Conservation (phyloP, 345 rosid species). For the Theobroma cacao region DNA sequence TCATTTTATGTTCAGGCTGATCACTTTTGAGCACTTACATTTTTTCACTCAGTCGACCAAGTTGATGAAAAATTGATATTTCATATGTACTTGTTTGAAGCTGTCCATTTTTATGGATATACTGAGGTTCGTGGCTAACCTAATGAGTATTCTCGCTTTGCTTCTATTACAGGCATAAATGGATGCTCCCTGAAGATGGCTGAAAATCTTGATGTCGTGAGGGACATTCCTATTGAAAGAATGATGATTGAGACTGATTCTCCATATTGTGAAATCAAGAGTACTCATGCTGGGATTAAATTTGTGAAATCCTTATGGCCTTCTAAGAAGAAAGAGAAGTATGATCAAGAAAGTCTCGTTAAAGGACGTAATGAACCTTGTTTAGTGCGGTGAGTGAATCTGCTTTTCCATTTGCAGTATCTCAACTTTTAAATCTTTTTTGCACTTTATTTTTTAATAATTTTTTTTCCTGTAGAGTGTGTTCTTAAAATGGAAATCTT, state of each 20-base stretch:
- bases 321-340: constrained; percentile 91
- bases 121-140: not conserved
- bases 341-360: constrained; percentile 66
- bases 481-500: not conserved
- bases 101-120: constrained; percentile 2
- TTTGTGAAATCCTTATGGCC: constrained; percentile 73
- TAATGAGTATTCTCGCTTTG: not conserved
- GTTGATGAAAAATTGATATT: not conserved
- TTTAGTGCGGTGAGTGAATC: constrained; percentile 65
- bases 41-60: not conserved
- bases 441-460: not conserved
- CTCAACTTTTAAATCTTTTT: not conserved
- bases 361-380: constrained; percentile 98
- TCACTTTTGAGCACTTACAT: not conserved
- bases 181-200: constrained; percentile 86
- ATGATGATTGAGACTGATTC: constrained; percentile 99
- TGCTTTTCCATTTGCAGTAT: not conserved
- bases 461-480: too few relatives aligned
- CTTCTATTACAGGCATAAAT: constrained; percentile 58
- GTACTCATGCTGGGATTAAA: constrained; percentile 72
- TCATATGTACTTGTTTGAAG: not conserved
- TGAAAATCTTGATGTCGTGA: constrained; percentile 82
- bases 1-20: not conserved
- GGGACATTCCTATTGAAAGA: constrained; percentile 69
- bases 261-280: constrained; percentile 93